Percentiles rank a stretch among this genome's conserved stretches.
Evolutionary conservation across 1,139 yeast species (phyloP).

Genomic region (Geotrichum candidum): DNA sequence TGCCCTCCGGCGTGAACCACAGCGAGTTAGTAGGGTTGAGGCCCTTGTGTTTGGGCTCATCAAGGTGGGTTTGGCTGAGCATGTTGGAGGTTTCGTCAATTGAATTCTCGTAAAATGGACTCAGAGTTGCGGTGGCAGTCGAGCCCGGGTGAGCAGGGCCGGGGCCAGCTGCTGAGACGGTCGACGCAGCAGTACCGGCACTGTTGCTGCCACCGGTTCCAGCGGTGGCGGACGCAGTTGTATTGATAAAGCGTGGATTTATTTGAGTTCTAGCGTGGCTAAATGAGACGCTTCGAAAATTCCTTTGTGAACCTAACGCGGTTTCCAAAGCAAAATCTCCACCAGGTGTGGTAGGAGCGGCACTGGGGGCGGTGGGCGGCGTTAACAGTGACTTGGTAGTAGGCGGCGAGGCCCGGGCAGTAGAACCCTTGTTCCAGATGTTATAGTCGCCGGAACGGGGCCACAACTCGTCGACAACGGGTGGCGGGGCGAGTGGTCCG

Average conservation of each 20-base stretch:
- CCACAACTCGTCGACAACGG: constrained; percentile 11
- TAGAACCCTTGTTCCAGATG: constrained; percentile 9
- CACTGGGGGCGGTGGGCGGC: constrained; percentile 1
- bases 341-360: background rate
- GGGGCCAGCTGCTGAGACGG: background rate
- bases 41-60: constrained; percentile 6
- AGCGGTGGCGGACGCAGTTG: background rate
- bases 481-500: constrained; percentile 1
- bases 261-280: constrained; percentile 6
- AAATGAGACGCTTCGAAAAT: constrained; percentile 14
- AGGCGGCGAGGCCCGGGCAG: background rate
- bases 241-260: background rate
- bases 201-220: background rate
- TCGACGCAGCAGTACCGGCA: background rate
- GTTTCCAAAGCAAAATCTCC: constrained; percentile 6
- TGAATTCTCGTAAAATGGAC: constrained; percentile 4
- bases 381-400: background rate
- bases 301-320: constrained; percentile 10
- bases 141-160: constrained; percentile 1
- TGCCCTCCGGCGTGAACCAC: constrained; percentile 8
- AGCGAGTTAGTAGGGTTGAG: constrained; percentile 2
- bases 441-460: constrained; percentile 9
- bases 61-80: constrained; percentile 3
- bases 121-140: background rate
- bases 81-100: constrained; percentile 6